Base-by-base conservation (phyloP, 169 alveolate species). In the Eimeria tenella region DNA sequence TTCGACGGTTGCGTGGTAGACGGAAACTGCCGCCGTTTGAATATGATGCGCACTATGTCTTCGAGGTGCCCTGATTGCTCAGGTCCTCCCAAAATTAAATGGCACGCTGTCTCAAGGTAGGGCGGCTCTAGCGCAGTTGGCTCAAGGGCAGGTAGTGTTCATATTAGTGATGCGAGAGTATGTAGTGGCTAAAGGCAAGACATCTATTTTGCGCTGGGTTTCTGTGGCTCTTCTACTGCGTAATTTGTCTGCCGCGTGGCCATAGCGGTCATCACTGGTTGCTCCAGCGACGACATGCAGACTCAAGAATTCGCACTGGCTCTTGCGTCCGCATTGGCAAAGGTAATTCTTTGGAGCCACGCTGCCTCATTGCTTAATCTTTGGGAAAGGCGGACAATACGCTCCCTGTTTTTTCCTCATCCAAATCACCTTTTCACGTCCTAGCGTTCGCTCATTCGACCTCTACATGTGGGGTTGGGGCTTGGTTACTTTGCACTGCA, bases 231-330 rank as follows among this genome's bases (percentile, higher is more conserved):
- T 31, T n/a, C 25, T 73, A 60, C 42, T 73, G 81, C 21, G 81
- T 58, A 11, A 58, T 58, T 4, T 49, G 65, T 4, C 31, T 6
- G 65, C 71, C 56, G 77, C 60, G 31, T 31, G 53, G n/a, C 62
- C 50, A 81, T 90, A 90, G 94, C 90, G 31, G 94, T 90, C 53
- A 71, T 90, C 74, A 71, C 94, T 58, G 83, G 73, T 55, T 90
- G 94, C 68, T 84, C 86, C 70, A 90, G 94, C 86, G 52, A 73
- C 71, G 94, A 90, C 74, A 60, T 84, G 74, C 94, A 90, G 91
- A 90, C 94, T 52, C 94, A 90, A 62, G 94, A 90, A n/a, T 84
- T 90, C 55, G 94, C 94, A 42, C 94, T 90, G 49, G 90, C 94
- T 31, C 88, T 90, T 21, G 94, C 89, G 11, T 90, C 94, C 10